Conservation (phyloP, 495 filamentous ascomycete species). For the Ramalina peruviana region DNA sequence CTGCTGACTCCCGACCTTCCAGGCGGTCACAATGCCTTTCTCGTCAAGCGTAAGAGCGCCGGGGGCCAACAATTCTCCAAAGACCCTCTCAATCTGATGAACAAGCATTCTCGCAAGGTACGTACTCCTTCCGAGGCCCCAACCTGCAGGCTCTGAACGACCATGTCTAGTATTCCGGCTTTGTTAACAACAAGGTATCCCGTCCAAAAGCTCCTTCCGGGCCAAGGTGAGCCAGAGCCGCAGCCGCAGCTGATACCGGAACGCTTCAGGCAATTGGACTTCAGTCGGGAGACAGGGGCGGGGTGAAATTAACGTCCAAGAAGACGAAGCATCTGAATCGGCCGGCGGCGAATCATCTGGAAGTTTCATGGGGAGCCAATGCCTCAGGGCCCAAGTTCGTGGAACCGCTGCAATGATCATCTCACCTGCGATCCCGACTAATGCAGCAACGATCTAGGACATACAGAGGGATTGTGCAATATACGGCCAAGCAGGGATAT, state of each 20-base stretch:
- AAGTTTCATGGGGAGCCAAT: slow-evolving; percentile 42
- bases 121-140: slow-evolving; percentile 6
- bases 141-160: neutral
- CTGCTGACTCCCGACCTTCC: slow-evolving; percentile 5
- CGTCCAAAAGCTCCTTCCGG: slow-evolving; percentile 7
- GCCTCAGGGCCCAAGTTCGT: slow-evolving; percentile 19
- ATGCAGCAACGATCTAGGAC: slow-evolving; percentile 42
- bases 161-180: slow-evolving; percentile 60
- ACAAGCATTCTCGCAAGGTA: slow-evolving; percentile 88
- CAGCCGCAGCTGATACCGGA: slow-evolving; percentile 5
- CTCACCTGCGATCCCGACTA: slow-evolving; percentile 2
- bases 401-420: slow-evolving; percentile 14
- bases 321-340: slow-evolving; percentile 55
- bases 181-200: slow-evolving; percentile 82
- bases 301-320: slow-evolving; percentile 69
- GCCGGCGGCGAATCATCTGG: slow-evolving; percentile 51
- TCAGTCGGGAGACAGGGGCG: slow-evolving; percentile 48
- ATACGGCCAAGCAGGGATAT: slow-evolving; percentile 69
- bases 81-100: slow-evolving; percentile 80
- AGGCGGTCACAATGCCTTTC: slow-evolving; percentile 72
- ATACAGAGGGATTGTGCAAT: slow-evolving; percentile 70
- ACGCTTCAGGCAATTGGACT: slow-evolving; percentile 64
- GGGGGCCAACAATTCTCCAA: slow-evolving; percentile 80
- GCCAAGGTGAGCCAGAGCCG: slow-evolving; percentile 6
- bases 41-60: slow-evolving; percentile 70